These are phyloP conservation scores for Cucurbita maxima DNA, from an alignment of 306 rosid genomes.

Conservation along the genomic window DNA sequence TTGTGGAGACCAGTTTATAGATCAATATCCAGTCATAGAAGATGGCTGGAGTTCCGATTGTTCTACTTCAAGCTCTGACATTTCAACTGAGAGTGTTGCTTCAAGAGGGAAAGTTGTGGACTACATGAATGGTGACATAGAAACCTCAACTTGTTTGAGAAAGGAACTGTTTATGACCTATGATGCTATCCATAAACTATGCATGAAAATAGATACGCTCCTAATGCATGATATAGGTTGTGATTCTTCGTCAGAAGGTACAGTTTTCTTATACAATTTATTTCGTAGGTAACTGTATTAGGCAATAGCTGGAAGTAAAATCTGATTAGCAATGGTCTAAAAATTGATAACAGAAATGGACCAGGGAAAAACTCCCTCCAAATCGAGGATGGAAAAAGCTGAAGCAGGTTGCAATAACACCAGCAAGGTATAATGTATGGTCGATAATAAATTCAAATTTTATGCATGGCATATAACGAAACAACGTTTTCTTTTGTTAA, in stretches of 20 bases:
- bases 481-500: background rate
- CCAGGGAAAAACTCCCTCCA: conserved; percentile 20
- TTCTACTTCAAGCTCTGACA: conserved; percentile 44
- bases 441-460: background rate
- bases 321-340: conserved; percentile 12
- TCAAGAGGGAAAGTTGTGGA: conserved; percentile 19
- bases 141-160: conserved; percentile 23
- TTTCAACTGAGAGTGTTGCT: conserved; percentile 31
- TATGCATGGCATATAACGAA: background rate
- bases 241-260: conserved; percentile 35
- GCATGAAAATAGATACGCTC: conserved; percentile 27
- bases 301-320: background rate
- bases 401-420: conserved; percentile 17
- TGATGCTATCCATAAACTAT: conserved; percentile 30
- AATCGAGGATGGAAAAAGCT: conserved; percentile 19
- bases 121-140: conserved; percentile 12
- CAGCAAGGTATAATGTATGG: conserved; percentile 28
- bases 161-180: conserved; percentile 35
- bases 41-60: conserved; percentile 46
- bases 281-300: conserved; percentile 5
- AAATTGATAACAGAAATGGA: conserved; percentile 38
- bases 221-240: conserved; percentile 17
- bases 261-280: conserved; percentile 11
- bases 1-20: conserved; percentile 11
- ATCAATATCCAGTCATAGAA: conserved; percentile 23